These are phyloP conservation scores for Trametes punicea DNA, from an alignment of 768 basidiomycete species.

Conservation along the genomic window DNA sequence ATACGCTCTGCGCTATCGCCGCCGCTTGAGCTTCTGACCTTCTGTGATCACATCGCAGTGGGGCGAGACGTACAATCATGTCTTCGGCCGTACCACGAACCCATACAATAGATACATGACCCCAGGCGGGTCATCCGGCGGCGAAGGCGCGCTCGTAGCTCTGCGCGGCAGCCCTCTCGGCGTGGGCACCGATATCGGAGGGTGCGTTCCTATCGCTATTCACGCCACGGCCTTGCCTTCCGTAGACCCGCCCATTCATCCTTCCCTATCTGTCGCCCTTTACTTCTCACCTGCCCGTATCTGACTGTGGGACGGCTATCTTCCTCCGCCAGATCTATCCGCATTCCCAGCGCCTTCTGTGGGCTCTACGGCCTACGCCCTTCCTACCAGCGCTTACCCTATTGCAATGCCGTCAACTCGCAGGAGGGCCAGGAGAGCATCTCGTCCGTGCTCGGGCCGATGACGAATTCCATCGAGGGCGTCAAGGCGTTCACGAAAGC, in stretches of 20 bases:
- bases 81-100: conserved; percentile 78
- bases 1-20: background rate
- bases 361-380: conserved; percentile 72
- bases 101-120: conserved; percentile 72
- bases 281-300: background rate
- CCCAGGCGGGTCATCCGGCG: conserved; percentile 80
- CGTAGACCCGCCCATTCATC: background rate
- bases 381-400: conserved; percentile 68
- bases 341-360: conserved; percentile 65
- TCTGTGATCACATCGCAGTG: conserved; percentile 41
- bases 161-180: conserved; percentile 49
- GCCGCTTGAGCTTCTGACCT: background rate
- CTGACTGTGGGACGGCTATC: background rate
- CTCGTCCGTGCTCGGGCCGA: conserved; percentile 71
- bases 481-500: conserved; percentile 65
- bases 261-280: conserved; percentile 3
- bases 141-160: conserved; percentile 77
- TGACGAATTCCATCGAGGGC: conserved; percentile 54
- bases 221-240: background rate
- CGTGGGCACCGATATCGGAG: conserved; percentile 79
- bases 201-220: conserved; percentile 39
- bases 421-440: conserved; percentile 71
- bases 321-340: conserved; percentile 51
- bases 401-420: conserved; percentile 60
- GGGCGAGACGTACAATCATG: conserved; percentile 72